Percentiles rank a stretch among this genome's conserved stretches.
Evolutionary conservation across 192 early-diverging fungal genomes (phyloP).

Genomic region (Coemansia sp.): DNA sequence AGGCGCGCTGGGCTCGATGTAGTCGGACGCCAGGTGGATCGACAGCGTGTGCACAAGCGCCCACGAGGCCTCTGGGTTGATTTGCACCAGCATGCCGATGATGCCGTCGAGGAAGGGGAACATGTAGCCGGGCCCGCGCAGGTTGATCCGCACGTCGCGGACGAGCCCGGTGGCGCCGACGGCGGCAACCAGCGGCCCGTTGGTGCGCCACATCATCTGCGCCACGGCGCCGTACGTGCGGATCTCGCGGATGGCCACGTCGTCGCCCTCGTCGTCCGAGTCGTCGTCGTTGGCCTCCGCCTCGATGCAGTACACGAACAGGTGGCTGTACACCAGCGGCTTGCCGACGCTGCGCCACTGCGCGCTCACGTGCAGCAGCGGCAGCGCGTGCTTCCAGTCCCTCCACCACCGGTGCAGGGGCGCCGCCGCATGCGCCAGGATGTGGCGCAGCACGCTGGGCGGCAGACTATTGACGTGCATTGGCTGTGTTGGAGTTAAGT

Average conservation of each 20-base stretch:
- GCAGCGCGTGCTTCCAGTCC: slow-evolving; percentile 3
- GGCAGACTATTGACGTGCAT: slow-evolving; percentile 1
- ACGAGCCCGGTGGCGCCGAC: neutral
- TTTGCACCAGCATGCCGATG: neutral
- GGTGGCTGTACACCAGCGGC: neutral
- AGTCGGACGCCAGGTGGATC: slow-evolving; percentile 4
- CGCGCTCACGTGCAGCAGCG: neutral
- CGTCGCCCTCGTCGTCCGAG: slow-evolving; percentile 4
- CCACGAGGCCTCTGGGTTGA: neutral
- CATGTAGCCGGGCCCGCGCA: slow-evolving; percentile 3
- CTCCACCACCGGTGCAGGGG: neutral
- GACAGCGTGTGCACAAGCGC: neutral
- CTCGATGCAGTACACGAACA: slow-evolving; percentile 7
- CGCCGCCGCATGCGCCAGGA: neutral
- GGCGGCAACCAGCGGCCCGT: neutral
- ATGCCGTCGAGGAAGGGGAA: neutral
- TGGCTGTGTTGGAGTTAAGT: neutral
- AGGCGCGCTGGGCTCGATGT: neutral
- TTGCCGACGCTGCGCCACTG: neutral
- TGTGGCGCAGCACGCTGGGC: neutral
- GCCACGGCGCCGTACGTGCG: neutral
- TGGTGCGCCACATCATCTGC: neutral
- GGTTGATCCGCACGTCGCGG: neutral
- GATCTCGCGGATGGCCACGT: neutral
- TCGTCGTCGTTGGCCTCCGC: neutral